phyloP scores from a whole-genome alignment of 2,329 filamentous ascomycete genomes.

The Penicillium sp. region DNA sequence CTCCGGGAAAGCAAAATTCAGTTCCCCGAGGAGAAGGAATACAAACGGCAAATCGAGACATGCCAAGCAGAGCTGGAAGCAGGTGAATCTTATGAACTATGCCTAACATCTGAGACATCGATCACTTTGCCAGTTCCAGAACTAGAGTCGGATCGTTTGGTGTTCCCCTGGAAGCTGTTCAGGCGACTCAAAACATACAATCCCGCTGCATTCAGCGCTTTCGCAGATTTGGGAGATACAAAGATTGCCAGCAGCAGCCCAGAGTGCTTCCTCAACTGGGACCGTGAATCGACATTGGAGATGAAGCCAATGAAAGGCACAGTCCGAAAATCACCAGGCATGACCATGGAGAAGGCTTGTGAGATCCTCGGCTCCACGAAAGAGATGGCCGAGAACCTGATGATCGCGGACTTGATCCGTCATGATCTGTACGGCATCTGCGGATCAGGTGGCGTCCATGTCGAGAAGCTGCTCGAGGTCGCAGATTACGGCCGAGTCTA shows the following conservation, averaged over 20 bases:
- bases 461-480: constrained; percentile 77
- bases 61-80: constrained; percentile 72
- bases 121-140: constrained; percentile 49
- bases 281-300: constrained; percentile 46
- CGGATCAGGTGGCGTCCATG: constrained; percentile 69
- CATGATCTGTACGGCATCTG: constrained; percentile 88
- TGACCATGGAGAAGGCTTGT: constrained; percentile 71
- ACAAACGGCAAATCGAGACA: constrained; percentile 64
- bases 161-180: constrained; percentile 68
- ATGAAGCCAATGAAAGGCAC: constrained; percentile 98
- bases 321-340: constrained; percentile 70
- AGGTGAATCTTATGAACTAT: constrained; percentile 83
- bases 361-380: constrained; percentile 75
- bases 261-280: constrained; percentile 80
- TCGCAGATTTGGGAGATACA: constrained; percentile 66
- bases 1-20: constrained; percentile 31
- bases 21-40: constrained; percentile 49
- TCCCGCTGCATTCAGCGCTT: constrained; percentile 82
- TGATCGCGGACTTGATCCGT: constrained; percentile 96
- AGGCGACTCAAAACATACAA: constrained; percentile 67
- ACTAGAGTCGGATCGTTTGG: constrained; percentile 27
- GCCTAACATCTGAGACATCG: constrained; percentile 72
- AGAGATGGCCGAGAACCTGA: constrained; percentile 92
- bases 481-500: constrained; percentile 91
- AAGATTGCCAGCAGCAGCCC: constrained; percentile 82